Evolutionary conservation across 805 yeast species (phyloP), one percentile per base, ranked within the genome.

Genomic region (Pichia manshurica): DNA sequence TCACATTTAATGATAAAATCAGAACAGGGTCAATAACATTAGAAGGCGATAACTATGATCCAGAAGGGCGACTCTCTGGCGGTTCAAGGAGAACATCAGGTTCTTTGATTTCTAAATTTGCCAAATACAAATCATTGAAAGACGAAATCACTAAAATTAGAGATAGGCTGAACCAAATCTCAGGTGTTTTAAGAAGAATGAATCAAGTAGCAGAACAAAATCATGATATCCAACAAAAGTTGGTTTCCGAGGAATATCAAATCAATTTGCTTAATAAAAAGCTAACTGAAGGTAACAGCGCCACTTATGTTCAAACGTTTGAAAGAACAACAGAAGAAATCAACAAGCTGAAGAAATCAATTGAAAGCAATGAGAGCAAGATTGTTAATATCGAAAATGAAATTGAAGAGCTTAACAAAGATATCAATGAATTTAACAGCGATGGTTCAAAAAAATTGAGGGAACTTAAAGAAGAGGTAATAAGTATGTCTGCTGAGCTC

Each of bases 41-140:
- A 31, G 90, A 89, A 46, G 99, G 99, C 44, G 99, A 93, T 63
- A 77, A 84, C 10, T 93, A 90, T 66, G 99, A 93, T 61, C 99
- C 99, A 0, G 88, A 84, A 55, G 99, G 99, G 15, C 87, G 96
- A 7, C 70, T 93, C 23, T 86, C 96, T 1, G 99, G 99, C 42
- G 98, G 98, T n/a, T 82, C 95, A 19, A 74, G 91, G 55, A 80
- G 73, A 53, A 70, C 71, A 42, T 68, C 77, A 15, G 73, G 78
- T 1, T 76, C 88, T 0, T 64, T 84, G 3, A 70, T 90, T 48
- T 62, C 78, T 10, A 78, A 77, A 39, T 78, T 89, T 62, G 91
- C 84, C 57, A 77, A 77, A 49, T 82, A 75, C 55, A 63, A 65
- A 16, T 59, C 53, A 3, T 57, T 79, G 34, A 77, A 76, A 54